phyloP scores from a whole-genome alignment of 768 basidiomycete genomes.

The Favolaschia claudopus region DNA sequence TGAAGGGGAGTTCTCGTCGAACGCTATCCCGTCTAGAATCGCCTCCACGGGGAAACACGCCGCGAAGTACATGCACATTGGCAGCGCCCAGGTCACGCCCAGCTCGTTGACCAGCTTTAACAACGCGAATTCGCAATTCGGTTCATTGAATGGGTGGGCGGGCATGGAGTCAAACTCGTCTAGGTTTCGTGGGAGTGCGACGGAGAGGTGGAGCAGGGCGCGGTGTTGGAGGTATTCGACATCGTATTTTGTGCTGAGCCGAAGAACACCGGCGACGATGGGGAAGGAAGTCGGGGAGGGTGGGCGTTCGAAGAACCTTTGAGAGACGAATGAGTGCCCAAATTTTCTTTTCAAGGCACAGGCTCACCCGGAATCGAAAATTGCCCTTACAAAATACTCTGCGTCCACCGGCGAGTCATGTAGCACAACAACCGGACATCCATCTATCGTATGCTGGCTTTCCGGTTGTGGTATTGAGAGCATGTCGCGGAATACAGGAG shows the following conservation, averaged over 20 bases:
- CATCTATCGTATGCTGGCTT: not conserved
- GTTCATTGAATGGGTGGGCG: not conserved
- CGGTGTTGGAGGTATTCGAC: conserved; percentile 9
- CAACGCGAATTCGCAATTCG: not conserved
- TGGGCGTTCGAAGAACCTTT: conserved; percentile 10
- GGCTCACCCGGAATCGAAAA: conserved; percentile 7
- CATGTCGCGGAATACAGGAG: conserved; percentile 7
- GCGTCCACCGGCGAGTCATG: conserved; percentile 2
- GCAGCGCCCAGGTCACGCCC: not conserved
- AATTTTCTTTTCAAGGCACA: not conserved
- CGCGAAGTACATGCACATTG: not conserved
- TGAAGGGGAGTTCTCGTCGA: not conserved
- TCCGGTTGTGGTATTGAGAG: conserved; percentile 8
- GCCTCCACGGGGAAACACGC: not conserved
- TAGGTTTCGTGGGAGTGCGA: not conserved
- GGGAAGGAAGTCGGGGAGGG: conserved; percentile 1
- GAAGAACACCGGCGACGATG: conserved; percentile 5
- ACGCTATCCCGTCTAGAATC: conserved; percentile 2
- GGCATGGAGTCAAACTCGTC: not conserved
- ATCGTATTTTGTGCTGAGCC: conserved; percentile 13
- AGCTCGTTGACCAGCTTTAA: not conserved
- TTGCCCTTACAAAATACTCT: conserved; percentile 1
- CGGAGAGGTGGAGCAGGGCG: not conserved
- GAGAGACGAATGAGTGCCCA: not conserved
- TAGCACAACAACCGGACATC: conserved; percentile 3